phyloP scores from a whole-genome alignment of 73 alveolate genomes.

The Stentor roeselii region DNA sequence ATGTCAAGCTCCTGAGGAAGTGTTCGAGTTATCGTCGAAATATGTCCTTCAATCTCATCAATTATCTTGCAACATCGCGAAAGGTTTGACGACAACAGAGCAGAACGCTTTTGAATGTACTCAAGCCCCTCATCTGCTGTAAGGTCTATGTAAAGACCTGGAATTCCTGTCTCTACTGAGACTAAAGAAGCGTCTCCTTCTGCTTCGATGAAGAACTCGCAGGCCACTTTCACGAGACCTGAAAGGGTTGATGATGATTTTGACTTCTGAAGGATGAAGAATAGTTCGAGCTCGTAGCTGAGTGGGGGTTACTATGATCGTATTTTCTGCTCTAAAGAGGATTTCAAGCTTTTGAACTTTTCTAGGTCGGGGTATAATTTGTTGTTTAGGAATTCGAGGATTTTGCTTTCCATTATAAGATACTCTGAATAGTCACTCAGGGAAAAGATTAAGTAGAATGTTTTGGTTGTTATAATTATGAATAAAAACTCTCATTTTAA shows the following conservation, averaged over 20 bases:
- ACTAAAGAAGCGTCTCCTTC: background rate
- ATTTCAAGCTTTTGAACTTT: background rate
- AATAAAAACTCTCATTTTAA: no score
- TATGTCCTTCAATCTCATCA: background rate
- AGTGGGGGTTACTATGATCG: background rate
- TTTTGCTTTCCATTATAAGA: background rate
- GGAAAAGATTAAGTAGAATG: no score
- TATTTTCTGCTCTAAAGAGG: background rate
- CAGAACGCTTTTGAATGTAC: background rate
- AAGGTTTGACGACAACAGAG: background rate
- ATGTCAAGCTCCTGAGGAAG: background rate
- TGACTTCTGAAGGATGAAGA: background rate
- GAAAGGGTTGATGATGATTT: background rate
- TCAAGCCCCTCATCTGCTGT: constrained; percentile 6
- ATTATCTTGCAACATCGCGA: background rate
- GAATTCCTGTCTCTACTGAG: constrained; percentile 21
- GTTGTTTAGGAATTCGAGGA: background rate
- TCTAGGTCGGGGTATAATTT: background rate
- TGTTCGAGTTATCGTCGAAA: background rate
- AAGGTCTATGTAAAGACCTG: constrained; percentile 23
- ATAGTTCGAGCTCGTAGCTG: background rate
- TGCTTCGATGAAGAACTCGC: constrained; percentile 9
- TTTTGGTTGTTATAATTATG: no score
- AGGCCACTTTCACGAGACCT: background rate
- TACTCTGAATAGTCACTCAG: no score